Evolutionary conservation across 495 filamentous ascomycete species (phyloP).

Genomic region (Barbatosphaeria neglecta): DNA sequence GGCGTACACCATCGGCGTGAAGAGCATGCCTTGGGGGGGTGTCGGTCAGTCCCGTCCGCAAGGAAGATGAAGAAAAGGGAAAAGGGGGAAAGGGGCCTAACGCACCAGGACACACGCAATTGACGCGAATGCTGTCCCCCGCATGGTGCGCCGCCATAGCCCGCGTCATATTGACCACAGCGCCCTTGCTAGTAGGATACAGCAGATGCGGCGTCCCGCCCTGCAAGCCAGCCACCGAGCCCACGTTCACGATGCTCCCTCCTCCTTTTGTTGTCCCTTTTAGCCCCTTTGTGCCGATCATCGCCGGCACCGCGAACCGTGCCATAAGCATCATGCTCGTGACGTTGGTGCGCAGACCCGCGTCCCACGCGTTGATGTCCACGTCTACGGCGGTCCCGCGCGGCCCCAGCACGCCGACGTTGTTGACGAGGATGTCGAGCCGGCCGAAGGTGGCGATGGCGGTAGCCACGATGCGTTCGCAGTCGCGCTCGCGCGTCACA

Average conservation of each 20-base stretch:
- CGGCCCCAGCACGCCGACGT: slow-evolving; percentile 44
- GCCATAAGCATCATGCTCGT: slow-evolving; percentile 48
- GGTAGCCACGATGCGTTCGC: slow-evolving; percentile 22
- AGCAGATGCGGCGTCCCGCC: slow-evolving; percentile 44
- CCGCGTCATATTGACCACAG: slow-evolving; percentile 41
- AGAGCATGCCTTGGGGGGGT: slow-evolving; percentile 39
- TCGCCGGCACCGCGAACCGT: slow-evolving; percentile 41
- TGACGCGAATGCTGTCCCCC: slow-evolving; percentile 36
- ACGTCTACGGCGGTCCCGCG: slow-evolving; percentile 42
- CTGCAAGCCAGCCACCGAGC: slow-evolving; percentile 41
- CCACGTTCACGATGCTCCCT: slow-evolving; percentile 47
- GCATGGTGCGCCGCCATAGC: slow-evolving; percentile 46
- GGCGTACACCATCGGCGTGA: slow-evolving; percentile 41
- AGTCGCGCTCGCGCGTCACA: slow-evolving; percentile 37
- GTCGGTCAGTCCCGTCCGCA: too few relatives aligned
- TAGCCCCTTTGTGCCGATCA: slow-evolving; percentile 33
- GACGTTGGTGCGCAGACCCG: slow-evolving; percentile 45
- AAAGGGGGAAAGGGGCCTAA: not conserved
- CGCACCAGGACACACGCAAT: slow-evolving; percentile 43
- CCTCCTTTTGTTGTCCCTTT: not conserved
- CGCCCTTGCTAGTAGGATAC: slow-evolving; percentile 49
- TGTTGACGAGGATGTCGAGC: slow-evolving; percentile 46
- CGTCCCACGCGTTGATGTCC: slow-evolving; percentile 40
- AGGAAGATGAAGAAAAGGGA: too few relatives aligned
- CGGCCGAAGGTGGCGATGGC: slow-evolving; percentile 32